Percentiles rank a stretch among this genome's conserved stretches.
Evolutionary conservation across 73 alveolate genomes (phyloP).

Genomic region (Tetrahymena malaccensis): DNA sequence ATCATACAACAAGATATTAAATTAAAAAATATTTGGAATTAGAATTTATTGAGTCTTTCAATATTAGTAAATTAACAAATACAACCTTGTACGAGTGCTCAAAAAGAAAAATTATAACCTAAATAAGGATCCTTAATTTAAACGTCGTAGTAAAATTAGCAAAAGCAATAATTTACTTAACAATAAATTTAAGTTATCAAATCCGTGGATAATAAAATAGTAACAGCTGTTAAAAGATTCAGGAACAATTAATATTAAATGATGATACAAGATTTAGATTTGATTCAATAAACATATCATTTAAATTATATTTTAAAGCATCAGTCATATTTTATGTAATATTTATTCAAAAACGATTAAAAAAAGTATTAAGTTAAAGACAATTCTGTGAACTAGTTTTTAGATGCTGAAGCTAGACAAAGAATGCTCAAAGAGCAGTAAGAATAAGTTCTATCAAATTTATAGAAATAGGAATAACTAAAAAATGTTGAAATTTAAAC

Average conservation of each 20-base stretch:
- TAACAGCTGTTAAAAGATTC: background rate
- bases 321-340: background rate
- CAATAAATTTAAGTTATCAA: background rate
- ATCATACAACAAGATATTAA: background rate
- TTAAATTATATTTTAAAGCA: background rate
- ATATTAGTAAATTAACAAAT: background rate
- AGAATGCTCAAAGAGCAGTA: background rate
- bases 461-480: background rate
- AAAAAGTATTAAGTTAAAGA: background rate
- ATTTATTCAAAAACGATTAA: background rate
- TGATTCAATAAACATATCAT: background rate
- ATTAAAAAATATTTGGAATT: background rate
- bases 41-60: background rate
- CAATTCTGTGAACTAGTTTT: background rate
- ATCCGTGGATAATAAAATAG: background rate
- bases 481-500: background rate
- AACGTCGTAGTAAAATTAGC: background rate
- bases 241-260: background rate
- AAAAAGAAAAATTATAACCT: background rate
- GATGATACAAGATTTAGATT: background rate
- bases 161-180: background rate
- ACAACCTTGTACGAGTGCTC: background rate
- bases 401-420: background rate
- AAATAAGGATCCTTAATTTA: background rate
- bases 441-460: background rate